phyloP scores from a whole-genome alignment of 2,329 filamentous ascomycete species.

The Hypoxylon sp. region DNA sequence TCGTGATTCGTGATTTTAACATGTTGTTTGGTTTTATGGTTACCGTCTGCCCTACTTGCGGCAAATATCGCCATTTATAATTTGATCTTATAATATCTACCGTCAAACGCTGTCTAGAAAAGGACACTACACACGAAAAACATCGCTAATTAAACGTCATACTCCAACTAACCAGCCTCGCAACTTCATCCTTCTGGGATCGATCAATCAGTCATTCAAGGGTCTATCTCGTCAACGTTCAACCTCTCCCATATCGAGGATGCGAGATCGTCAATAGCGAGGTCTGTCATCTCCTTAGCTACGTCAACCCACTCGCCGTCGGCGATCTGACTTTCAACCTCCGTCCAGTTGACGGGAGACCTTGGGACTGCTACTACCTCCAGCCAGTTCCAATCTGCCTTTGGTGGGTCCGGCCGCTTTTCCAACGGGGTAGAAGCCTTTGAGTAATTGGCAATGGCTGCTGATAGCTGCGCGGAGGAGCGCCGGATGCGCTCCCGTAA shows the following conservation, averaged over 20 bases:
- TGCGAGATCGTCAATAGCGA: conserved; percentile 36
- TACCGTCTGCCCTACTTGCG: too few species aligned
- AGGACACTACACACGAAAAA: conserved; percentile 4
- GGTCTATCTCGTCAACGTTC: conserved; percentile 25
- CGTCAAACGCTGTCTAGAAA: conserved; percentile 14
- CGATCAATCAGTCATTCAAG: neutral
- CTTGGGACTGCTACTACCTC: conserved; percentile 13
- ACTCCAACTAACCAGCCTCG: conserved; percentile 7
- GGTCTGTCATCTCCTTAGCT: conserved; percentile 21
- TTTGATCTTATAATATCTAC: conserved; percentile 10
- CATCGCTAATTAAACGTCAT: conserved; percentile 17
- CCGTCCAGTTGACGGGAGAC: conserved; percentile 44
- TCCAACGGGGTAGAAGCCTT: neutral
- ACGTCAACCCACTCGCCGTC: conserved; percentile 49
- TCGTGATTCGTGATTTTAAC: neutral
- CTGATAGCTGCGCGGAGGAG: conserved; percentile 8
- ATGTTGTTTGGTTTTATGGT: too few species aligned
- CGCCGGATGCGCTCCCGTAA: conserved; percentile 22
- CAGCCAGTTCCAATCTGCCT: conserved; percentile 3
- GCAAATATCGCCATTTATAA: neutral
- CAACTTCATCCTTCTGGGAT: neutral
- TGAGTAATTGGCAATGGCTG: neutral
- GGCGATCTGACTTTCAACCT: conserved; percentile 22
- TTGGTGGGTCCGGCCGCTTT: conserved; percentile 30
- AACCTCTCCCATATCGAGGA: conserved; percentile 31